Percentiles rank a stretch among this genome's conserved stretches.
Evolutionary conservation across 129 eudicot species (phyloP).

Genomic region (Arctium minus): DNA sequence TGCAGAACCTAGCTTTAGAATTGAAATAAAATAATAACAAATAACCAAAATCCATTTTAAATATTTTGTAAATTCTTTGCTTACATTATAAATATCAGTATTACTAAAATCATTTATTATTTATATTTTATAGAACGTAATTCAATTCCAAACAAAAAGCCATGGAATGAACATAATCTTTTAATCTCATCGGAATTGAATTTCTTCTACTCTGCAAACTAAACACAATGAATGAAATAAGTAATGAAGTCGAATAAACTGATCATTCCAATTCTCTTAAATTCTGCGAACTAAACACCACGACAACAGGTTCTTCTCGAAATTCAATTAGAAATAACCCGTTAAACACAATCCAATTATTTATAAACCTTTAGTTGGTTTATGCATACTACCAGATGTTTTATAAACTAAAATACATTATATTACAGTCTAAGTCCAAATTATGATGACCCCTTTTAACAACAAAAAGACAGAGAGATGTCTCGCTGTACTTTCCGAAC

Average conservation of each 20-base stretch:
- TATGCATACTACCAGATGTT: not conserved
- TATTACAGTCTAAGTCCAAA: not conserved
- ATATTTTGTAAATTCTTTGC: not conserved
- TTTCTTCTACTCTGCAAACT: not conserved
- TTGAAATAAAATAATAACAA: not conserved
- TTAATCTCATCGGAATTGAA: no score
- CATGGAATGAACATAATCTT: not conserved
- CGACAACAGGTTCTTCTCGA: not conserved
- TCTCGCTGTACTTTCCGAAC: not conserved
- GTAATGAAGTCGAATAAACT: not conserved
- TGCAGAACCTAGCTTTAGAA: not conserved
- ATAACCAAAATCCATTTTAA: not conserved
- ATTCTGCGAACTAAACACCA: not conserved
- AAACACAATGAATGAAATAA: not conserved
- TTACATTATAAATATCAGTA: not conserved
- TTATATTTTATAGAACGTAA: not conserved
- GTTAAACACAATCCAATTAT: not conserved
- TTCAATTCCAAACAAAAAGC: not conserved
- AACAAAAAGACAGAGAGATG: no score
- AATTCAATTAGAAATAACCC: not conserved
- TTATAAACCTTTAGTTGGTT: no score
- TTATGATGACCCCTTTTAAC: not conserved
- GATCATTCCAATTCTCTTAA: not conserved
- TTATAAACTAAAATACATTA: not conserved
- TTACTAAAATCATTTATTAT: not conserved